Conservation (phyloP, 1,284 basidiomycete genomes). For the Clitocybe nebularis region DNA sequence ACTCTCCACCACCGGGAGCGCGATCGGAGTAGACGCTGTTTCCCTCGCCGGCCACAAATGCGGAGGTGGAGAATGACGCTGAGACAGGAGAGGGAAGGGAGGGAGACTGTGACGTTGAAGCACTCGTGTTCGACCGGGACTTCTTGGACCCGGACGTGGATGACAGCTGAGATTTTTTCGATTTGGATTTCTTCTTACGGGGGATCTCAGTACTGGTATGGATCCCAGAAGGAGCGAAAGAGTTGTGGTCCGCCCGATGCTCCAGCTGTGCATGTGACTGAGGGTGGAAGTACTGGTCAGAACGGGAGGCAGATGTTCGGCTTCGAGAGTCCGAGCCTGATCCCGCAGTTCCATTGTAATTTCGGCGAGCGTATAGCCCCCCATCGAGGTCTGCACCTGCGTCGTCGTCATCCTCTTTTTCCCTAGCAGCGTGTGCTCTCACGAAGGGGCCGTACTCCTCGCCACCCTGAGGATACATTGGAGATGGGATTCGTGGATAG, state of each 20-base stretch:
- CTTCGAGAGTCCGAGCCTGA: conserved; percentile 57
- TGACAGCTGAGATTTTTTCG: conserved; percentile 24
- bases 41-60: conserved; percentile 7
- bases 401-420: conserved; percentile 36
- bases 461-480: not conserved
- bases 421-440: conserved; percentile 18
- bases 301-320: conserved; percentile 49
- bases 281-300: conserved; percentile 18
- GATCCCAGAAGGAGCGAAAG: conserved; percentile 14
- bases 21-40: conserved; percentile 11
- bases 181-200: conserved; percentile 22
- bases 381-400: conserved; percentile 61
- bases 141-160: conserved; percentile 19
- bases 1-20: conserved; percentile 1
- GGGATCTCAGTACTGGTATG: too few relatives aligned
- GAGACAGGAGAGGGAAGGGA: conserved; percentile 27
- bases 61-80: conserved; percentile 13
- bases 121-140: conserved; percentile 21
- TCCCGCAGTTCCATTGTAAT: conserved; percentile 25
- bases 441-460: conserved; percentile 38
- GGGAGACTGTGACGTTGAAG: conserved; percentile 23
- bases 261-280: conserved; percentile 9
- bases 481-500: conserved; percentile 12
- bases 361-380: conserved; percentile 41
- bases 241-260: conserved; percentile 1